Conservation (phyloP, 1,139 yeast species). For the Kodamaea plutei region DNA sequence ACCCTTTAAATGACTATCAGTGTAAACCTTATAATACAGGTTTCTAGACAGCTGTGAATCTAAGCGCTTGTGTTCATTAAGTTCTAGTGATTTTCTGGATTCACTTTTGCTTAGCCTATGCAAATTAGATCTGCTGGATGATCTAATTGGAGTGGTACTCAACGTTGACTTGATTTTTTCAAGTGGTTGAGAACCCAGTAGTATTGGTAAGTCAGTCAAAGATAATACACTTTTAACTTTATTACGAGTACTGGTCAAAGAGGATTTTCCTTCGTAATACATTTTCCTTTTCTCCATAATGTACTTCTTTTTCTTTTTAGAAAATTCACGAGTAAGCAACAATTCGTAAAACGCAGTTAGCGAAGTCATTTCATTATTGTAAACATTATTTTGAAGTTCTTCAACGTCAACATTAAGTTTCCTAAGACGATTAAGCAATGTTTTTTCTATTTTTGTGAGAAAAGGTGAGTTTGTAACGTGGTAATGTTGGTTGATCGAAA, state of each 20-base stretch:
- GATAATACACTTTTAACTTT: conserved; percentile 47
- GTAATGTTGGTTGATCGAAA: conserved; percentile 43
- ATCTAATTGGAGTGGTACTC: conserved; percentile 30
- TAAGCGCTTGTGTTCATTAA: conserved; percentile 9
- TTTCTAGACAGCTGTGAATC: conserved; percentile 15
- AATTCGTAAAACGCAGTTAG: conserved; percentile 84
- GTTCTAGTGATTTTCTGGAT: conserved; percentile 8
- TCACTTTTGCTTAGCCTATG: conserved; percentile 7
- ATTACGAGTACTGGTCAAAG: conserved; percentile 41
- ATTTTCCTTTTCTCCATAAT: conserved; percentile 37
- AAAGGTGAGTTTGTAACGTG: conserved; percentile 37
- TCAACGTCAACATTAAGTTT: conserved; percentile 67
- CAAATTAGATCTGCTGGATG: conserved; percentile 12
- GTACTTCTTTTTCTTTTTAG: conserved; percentile 32
- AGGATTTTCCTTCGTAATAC: conserved; percentile 36
- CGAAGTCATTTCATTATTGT: conserved; percentile 64
- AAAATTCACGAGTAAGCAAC: conserved; percentile 57
- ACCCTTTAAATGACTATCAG: background rate
- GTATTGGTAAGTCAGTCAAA: conserved; percentile 23
- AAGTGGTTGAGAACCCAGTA: conserved; percentile 29
- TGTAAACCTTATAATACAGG: conserved; percentile 7
- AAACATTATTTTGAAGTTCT: conserved; percentile 57
- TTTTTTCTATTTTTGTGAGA: conserved; percentile 59
- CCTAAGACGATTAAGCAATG: conserved; percentile 59
- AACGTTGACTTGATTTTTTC: conserved; percentile 40